Evolutionary conservation across 768 basidiomycete genomes (phyloP), one percentile per base, ranked within the genome.

Genomic region (Pulveroboletus sp.): DNA sequence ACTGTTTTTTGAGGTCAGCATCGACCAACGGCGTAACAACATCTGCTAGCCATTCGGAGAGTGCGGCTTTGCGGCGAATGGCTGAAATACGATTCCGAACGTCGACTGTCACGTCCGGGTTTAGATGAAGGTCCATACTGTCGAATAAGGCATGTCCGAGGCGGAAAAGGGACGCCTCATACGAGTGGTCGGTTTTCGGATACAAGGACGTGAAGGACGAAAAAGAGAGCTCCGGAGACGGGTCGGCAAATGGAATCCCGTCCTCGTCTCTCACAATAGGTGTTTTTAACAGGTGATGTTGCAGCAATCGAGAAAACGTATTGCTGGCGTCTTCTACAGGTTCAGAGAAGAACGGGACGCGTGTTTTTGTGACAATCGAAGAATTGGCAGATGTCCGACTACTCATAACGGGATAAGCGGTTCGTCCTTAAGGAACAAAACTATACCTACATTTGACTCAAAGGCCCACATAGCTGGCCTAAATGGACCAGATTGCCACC

Each of bases 131-230:
- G 54, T 87, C 79, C 42, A 95, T 78, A 17, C 79, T 78, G 68
- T 98, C 96, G 62, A 97, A 99, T 1, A 99, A 73, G 1, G 90
- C 89, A 17, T 78, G 78, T 3, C 90, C 93, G 1, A 98, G 81
- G n/a, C 87, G 84, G 73, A 93, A 97, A 33, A 97, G 67, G 8
- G 77, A 77, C 1, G 92, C 88, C 59, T 92, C 86, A 55, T 80
- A 80, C 0, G 86, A 81, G 7, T 74, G 73, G 57, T 95, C 89
- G 21, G 81, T 80, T 6, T 80, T 68, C 6, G 84, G 77, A 66
- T 92, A 91, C 18, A 90, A 71, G 8, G 79, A 69, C 5, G 78
- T 74, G 61, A 94, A 93, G 6, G 91, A 86, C 5, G 80, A 75
- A 67, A 98, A 98, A 35, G 81, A 77, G 18, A 96, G 78, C 12